Conservation (phyloP, 371 early-diverging fungal species). For the Mucor circinelloides region DNA sequence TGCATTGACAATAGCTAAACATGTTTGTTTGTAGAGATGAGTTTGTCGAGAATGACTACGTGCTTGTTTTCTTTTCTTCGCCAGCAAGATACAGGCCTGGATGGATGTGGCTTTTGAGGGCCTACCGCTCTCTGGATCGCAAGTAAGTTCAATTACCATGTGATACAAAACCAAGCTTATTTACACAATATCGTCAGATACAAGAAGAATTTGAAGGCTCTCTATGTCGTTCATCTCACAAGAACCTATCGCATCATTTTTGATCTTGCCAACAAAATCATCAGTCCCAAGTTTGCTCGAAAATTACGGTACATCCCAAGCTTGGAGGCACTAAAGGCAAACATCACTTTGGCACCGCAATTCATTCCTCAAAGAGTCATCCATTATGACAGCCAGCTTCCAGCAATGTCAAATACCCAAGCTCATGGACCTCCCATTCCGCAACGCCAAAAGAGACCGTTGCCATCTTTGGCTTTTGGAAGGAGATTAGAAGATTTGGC, state of each 20-base stretch:
- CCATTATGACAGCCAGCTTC: conserved; percentile 54
- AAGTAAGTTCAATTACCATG: conserved; percentile 49
- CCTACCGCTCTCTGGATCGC: conserved; percentile 78
- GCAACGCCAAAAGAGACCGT: conserved; percentile 3
- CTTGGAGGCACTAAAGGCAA: conserved; percentile 66
- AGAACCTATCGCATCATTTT: conserved; percentile 43
- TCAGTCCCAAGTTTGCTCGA: conserved; percentile 89
- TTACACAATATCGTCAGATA: conserved; percentile 56
- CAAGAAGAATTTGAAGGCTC: conserved; percentile 89
- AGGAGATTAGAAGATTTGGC: conserved; percentile 39
- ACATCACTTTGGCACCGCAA: conserved; percentile 73
- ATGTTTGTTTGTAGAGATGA: conserved; percentile 46
- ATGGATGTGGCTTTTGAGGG: conserved; percentile 84
- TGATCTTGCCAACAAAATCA: conserved; percentile 49
- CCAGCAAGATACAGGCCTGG: conserved; percentile 79
- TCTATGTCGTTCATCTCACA: conserved; percentile 85
- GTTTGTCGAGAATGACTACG: conserved; percentile 87
- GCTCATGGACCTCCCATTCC: background rate
- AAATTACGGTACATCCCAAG: conserved; percentile 83
- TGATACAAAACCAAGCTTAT: background rate
- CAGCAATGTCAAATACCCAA: background rate
- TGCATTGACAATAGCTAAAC: background rate
- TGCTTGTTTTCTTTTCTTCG: conserved; percentile 83
- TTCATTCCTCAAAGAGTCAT: conserved; percentile 79
- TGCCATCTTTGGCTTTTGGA: conserved; percentile 45